phyloP scores from a whole-genome alignment of 1,284 basidiomycete genomes.

The Ustilago trichophora region DNA sequence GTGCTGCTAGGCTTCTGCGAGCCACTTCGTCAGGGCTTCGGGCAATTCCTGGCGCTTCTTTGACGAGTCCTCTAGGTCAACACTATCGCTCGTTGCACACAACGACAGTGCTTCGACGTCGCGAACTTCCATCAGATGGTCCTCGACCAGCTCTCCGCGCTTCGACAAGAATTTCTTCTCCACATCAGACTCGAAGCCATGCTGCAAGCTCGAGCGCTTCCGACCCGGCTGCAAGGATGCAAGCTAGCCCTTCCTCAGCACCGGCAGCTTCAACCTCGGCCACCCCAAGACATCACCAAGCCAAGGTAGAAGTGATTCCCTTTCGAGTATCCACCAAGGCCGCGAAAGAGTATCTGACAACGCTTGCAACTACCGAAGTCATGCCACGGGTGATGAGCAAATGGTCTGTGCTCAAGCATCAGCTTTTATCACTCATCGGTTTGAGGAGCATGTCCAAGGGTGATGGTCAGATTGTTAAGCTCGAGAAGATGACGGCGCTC shows the following conservation, averaged over 20 bases:
- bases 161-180: neutral
- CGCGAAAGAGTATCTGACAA: constrained; percentile 21
- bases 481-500: constrained; percentile 30
- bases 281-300: constrained; percentile 21
- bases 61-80: neutral
- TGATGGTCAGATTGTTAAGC: constrained; percentile 22
- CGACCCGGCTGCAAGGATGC: constrained; percentile 1
- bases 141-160: constrained; percentile 3
- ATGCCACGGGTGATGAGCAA: constrained; percentile 22
- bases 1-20: constrained; percentile 2
- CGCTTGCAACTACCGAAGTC: constrained; percentile 20
- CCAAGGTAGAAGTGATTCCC: constrained; percentile 42
- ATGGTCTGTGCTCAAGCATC: constrained; percentile 23
- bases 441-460: constrained; percentile 6
- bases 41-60: neutral
- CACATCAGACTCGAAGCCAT: no score
- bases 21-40: constrained; percentile 2
- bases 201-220: constrained; percentile 1
- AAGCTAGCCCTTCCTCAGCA: neutral
- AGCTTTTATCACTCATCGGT: constrained; percentile 16
- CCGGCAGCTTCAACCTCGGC: neutral
- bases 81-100: constrained; percentile 1
- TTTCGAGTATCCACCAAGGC: constrained; percentile 29
- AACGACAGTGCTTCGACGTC: constrained; percentile 2
- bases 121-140: neutral